Base-by-base conservation (phyloP, 2,329 filamentous ascomycete species). In the Aspergillus awamori region DNA sequence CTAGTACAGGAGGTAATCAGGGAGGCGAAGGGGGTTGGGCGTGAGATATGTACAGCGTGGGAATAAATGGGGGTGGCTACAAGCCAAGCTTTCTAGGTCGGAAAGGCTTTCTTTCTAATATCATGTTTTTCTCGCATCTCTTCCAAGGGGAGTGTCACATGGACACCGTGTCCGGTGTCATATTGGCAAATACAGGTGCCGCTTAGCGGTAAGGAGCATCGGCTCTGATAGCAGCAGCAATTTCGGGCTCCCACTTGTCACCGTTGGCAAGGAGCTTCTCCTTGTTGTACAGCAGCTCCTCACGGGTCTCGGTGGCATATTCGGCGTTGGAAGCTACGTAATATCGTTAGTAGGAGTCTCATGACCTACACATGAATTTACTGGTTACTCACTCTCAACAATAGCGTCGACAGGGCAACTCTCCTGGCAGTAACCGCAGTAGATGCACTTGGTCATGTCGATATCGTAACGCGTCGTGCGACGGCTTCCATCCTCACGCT, bases 381-480 rank as follows among this genome's bases (percentile, higher is more conserved):
- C 30, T 36, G 51, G 15, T 59, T 28, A 77, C 83, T 74, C 75
- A 86, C 85, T 86, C 77, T 91, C 89, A 61, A 92, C 89, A 78
- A 92, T 99, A 62, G 95, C 95, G 81, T 99, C 95, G 58, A 99
- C 95, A 48, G 95, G 95, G 82, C 95, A 99, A 67, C 92, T 96
- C 84, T 99, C 95, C 83, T 97, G 94, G 87, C 95, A 98, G 83
- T 96, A 96, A 55, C 95, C 95, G 79, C 95, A 98, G 87, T 98
- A 99, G 81, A 99, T 99, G 83, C 95, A 99, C 86, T 99, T 99
- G 74, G 95, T 98, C 95, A 99, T 99, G 82, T 99, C 95, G 76
- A 99, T 97, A 78, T 99, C 95, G 82, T 99, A 99, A 77, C 94
- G 89, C 62, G 94, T 97, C 55, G 95, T 99, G 76, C 95, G 88